A percentile compares a stretch with the other conserved stretches of the same genome.
phyloP scores from a whole-genome alignment of 148 eudicot genomes.

The Limonium bicolor region DNA sequence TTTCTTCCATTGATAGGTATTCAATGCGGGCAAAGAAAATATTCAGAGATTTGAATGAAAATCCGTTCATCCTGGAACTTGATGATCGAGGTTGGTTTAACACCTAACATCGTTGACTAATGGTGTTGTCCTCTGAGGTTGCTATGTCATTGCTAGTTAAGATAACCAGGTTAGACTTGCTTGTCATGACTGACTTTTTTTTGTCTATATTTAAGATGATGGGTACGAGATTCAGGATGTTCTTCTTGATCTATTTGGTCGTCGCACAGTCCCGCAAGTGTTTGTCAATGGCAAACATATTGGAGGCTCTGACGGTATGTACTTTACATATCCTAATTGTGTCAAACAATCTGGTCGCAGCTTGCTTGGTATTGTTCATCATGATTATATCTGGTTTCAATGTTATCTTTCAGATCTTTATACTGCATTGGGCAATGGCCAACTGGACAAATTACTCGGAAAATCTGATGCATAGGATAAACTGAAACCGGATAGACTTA shows the following conservation, averaged over 20 bases:
- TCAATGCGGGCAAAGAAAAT: slow-evolving; percentile 65
- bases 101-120: too few relatives aligned
- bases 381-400: not conserved
- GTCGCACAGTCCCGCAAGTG: slow-evolving; percentile 91
- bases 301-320: slow-evolving; percentile 91
- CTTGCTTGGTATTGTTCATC: not conserved
- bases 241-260: slow-evolving; percentile 79
- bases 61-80: slow-evolving; percentile 74
- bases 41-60: slow-evolving; percentile 47
- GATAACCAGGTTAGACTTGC: too few relatives aligned
- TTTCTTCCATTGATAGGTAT: slow-evolving; percentile 33
- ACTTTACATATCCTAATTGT: not conserved
- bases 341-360: not conserved
- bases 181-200: not conserved
- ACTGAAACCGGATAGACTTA: too few relatives aligned
- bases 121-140: too few relatives aligned
- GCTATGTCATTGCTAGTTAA: too few relatives aligned
- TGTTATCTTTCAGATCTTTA: slow-evolving; percentile 44
- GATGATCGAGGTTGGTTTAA: slow-evolving; percentile 66
- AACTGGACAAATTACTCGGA: slow-evolving; percentile 51
- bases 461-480: slow-evolving; percentile 24
- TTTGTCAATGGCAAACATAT: slow-evolving; percentile 96
- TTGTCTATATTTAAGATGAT: slow-evolving; percentile 42
- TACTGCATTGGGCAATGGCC: slow-evolving; percentile 47
- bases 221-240: slow-evolving; percentile 71